A percentile compares a stretch with the other conserved stretches of the same genome.
These are phyloP conservation scores for Carex myosuroides DNA, from an alignment of 176 grass and related monocot species.

Conservation along the genomic window DNA sequence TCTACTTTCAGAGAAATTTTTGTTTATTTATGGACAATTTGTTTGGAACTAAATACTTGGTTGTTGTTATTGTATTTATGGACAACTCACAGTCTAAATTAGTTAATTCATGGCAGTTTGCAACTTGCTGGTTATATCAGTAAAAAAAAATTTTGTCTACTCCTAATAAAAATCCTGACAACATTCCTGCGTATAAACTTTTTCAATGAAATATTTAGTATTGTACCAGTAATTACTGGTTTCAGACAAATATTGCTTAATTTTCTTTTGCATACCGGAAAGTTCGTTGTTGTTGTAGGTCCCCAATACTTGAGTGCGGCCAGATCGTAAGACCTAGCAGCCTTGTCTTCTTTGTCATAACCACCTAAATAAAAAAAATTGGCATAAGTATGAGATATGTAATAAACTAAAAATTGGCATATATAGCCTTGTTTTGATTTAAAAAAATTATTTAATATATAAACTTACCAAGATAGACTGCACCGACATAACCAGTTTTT, in stretches of 20 bases:
- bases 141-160: no score
- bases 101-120: no score
- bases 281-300: slow-evolving; percentile 84
- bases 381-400: not conserved
- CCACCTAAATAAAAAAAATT: slow-evolving; percentile 47
- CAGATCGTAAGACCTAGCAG: slow-evolving; percentile 95
- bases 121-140: no score
- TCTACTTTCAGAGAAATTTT: no score
- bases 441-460: not conserved
- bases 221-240: not conserved
- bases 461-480: slow-evolving; percentile 88
- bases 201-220: not conserved
- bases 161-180: no score
- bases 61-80: no score
- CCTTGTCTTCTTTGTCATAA: slow-evolving; percentile 99
- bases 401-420: no score
- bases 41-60: no score
- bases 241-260: not conserved
- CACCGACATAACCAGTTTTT: not conserved
- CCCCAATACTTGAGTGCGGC: slow-evolving; percentile 99
- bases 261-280: slow-evolving; percentile 44
- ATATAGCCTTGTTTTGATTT: not conserved
- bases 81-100: no score
- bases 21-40: no score
- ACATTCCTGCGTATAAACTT: no score